Evolutionary conservation across 2,329 filamentous ascomycete species (phyloP).

Genomic region (Sphaerostilbella broomeana): DNA sequence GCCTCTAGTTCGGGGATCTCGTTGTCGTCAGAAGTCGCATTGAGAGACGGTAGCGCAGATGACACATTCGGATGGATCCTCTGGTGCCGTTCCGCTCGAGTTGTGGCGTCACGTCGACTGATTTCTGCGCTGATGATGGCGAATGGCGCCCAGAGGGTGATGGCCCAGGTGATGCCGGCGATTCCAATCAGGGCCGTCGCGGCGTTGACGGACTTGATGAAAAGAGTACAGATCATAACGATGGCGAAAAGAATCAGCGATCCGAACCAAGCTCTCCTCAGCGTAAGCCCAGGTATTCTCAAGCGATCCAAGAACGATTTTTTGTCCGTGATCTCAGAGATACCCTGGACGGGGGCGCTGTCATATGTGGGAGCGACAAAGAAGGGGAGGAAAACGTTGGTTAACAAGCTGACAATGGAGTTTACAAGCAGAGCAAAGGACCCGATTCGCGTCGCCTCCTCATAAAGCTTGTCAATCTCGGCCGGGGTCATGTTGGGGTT

Average conservation of each 20-base stretch:
- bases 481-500: conserved; percentile 71
- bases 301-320: conserved; percentile 51
- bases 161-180: conserved; percentile 84
- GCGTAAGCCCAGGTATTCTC: conserved; percentile 74
- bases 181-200: conserved; percentile 74
- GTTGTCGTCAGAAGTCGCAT: conserved; percentile 17
- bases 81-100: conserved; percentile 32
- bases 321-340: conserved; percentile 26
- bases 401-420: conserved; percentile 72
- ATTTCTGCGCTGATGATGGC: conserved; percentile 93
- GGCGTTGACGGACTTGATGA: conserved; percentile 62
- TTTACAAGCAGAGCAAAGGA: conserved; percentile 87
- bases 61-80: conserved; percentile 12
- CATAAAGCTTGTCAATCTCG: conserved; percentile 75
- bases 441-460: conserved; percentile 76
- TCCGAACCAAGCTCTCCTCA: conserved; percentile 80
- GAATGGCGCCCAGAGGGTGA: conserved; percentile 92
- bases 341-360: conserved; percentile 28
- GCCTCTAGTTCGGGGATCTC: conserved; percentile 5
- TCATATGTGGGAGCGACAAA: conserved; percentile 78
- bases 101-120: conserved; percentile 64
- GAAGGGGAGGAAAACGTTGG: conserved; percentile 79
- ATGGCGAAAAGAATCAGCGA: conserved; percentile 77
- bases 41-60: background rate
- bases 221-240: conserved; percentile 76